Base-by-base conservation (phyloP, 208 protist genomes). In the Phytomonas francai region DNA sequence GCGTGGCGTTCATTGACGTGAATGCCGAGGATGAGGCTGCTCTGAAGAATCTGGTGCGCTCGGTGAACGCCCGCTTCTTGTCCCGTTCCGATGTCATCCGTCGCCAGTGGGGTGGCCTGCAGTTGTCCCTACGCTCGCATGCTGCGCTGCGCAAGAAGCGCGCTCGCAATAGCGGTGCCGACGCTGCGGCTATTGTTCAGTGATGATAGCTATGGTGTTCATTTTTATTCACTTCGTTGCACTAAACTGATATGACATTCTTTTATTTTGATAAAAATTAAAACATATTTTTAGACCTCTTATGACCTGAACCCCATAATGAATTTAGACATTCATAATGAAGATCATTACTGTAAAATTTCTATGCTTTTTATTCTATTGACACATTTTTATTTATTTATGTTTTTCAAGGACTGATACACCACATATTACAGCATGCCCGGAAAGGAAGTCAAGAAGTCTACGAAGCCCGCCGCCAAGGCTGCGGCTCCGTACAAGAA, bases 1-100 rank as follows among this genome's bases (percentile, higher is more conserved):
- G 79, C 65, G 68, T 99, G 71, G 98, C 97, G 63, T 74, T 99
- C 68, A 98, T 92, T 42, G 87, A 96, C 61, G 94, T 99, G 49
- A 89, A 89, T 42, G 75, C 81, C n/a, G 93, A 98, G 83, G 98
- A 99, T 70, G 79, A 91, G 69, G 77, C 91, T 31, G 80, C 87
- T 22, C 91, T 99, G 73, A 81, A 87, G 78, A 91, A 97, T 64
- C 80, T 99, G 31, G 74, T 91, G 74, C 90, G 97, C 78, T 82
- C 85, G 51, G 85, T 98, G 68, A 96, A 94, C 68, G 82, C 84
- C 56, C 91, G 89, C 78, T 99, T 97, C 97, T 96, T 97, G 68
- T 89, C 97, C 39, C 88, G 89, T 72, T 94, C 80, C 70, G 85
- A 93, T 67, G 92, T 97, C 51, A 67, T 91, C 74, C 88, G 91